Base-by-base conservation (phyloP, 2,329 filamentous ascomycete species). In the Aureobasidium sp. region DNA sequence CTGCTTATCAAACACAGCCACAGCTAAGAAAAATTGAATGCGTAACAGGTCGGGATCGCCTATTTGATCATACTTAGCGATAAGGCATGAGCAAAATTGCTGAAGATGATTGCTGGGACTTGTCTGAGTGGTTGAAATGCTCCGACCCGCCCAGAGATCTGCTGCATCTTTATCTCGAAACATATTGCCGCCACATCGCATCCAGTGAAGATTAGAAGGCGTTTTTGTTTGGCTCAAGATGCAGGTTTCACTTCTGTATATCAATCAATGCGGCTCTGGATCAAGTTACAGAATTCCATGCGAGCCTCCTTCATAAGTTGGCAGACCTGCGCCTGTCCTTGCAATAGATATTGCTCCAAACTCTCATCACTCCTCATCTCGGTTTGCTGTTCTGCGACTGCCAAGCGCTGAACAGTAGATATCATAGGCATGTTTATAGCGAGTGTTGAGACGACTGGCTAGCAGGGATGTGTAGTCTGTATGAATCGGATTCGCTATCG, bases 1-100 rank as follows among this genome's bases (percentile, higher is more conserved):
- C 39, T 23, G 39, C 52, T 56, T 56, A 56, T 56, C 52, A 36
- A 56, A 56, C 52, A 34, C 27, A 44, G 27, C 52, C 52, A 44
- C 52, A 42, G 26, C 37, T 42, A 42, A 32, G 23, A 12, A 32
- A 32, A 12, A 42, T 42, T 32, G 37, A 44, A 15, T 26, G 52
- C 23, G 7, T 32, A 12, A 7, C 34, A 42, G 23, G 52, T 32
- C 37, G 37, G 7, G 23, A 29, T 34, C n/a, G 26, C 37, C 26
- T 44, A 34, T 44, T 44, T 17, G 15, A 15, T 34, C 9, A 23
- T 4, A n/a, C 6, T 34, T 34, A 56, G 52, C 52, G 52, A 56
- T 27, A 56, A 26, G 37, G 10, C 37, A 8, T 23, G 27, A 34
- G 17, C 15, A 4, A 10, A 15, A 1, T 34, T 12, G 52, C 12